Percentiles rank a stretch among this genome's conserved stretches.
Conservation (phyloP, 148 eudicot species). For the Chenopodium quinoa region DNA sequence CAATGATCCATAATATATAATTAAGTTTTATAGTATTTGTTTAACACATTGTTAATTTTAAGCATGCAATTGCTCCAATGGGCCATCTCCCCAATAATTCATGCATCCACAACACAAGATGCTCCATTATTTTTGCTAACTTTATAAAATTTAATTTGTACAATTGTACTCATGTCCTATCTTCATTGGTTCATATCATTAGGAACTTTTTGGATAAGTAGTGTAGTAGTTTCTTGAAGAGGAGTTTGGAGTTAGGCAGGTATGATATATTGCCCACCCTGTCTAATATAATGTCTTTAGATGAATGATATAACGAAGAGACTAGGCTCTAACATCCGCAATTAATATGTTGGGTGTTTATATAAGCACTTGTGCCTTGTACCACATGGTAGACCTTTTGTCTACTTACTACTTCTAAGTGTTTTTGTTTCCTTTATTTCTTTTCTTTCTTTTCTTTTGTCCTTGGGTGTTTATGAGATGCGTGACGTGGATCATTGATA, state of each 20-base stretch:
- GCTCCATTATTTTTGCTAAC: background rate
- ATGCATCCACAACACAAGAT: background rate
- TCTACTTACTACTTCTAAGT: background rate
- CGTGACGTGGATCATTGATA: background rate
- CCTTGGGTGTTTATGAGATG: background rate
- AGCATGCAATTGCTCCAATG: background rate
- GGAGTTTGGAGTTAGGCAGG: conserved; percentile 6
- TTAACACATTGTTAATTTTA: conserved; percentile 14
- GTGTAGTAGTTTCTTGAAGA: conserved; percentile 2
- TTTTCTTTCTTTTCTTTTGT: background rate
- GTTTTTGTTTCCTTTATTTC: background rate
- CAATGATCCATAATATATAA: background rate
- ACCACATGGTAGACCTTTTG: conserved; percentile 31
- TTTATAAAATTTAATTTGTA: background rate
- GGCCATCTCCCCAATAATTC: background rate
- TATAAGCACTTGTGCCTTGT: conserved; percentile 21
- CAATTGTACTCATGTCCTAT: background rate
- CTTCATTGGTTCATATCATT: background rate
- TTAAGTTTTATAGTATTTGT: background rate
- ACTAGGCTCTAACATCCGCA: background rate
- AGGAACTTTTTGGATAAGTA: conserved; percentile 5
- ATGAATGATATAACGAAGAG: conserved; percentile 17
- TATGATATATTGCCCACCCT: background rate
- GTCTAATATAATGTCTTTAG: conserved; percentile 6
- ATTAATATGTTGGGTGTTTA: conserved; percentile 32